Evolutionary conservation across 169 alveolate species (phyloP).

Genomic region (Plasmodium malariae): DNA sequence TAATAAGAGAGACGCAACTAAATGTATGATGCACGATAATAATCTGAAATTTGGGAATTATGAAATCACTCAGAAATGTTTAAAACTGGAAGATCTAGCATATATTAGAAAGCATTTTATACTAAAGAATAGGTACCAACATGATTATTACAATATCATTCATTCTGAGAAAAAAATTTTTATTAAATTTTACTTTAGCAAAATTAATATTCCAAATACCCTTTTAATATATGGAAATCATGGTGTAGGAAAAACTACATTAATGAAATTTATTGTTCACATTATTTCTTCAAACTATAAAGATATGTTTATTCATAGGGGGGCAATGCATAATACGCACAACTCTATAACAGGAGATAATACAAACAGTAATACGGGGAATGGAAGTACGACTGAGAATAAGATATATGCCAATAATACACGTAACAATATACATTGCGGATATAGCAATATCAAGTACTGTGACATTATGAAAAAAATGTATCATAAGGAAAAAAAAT

Average conservation of each 20-base stretch:
- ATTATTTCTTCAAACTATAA: conserved; percentile 45
- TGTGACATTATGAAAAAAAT: not conserved
- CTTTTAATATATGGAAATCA: conserved; percentile 66
- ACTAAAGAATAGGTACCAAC: conserved; percentile 43
- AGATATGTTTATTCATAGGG: conserved; percentile 15
- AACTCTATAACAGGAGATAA: not conserved
- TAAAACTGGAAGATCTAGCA: not conserved
- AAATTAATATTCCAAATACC: conserved; percentile 50
- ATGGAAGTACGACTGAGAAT: not conserved
- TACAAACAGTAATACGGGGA: not conserved
- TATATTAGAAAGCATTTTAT: conserved; percentile 32
- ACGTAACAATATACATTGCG: conserved; percentile 1
- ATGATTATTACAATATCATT: conserved; percentile 41
- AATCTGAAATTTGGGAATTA: not conserved
- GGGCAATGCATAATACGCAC: not conserved
- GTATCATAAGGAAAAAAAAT: conserved; percentile 23
- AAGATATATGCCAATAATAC: not conserved
- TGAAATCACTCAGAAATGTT: not conserved
- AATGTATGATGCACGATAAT: not conserved
- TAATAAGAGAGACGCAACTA: too few relatives aligned
- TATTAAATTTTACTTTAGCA: conserved; percentile 60
- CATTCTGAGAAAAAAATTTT: conserved; percentile 27
- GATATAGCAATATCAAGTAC: not conserved
- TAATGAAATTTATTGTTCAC: conserved; percentile 38
- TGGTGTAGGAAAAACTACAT: conserved; percentile 73